Conservation (phyloP, 345 rosid genomes). For the Limnanthes douglasii region DNA sequence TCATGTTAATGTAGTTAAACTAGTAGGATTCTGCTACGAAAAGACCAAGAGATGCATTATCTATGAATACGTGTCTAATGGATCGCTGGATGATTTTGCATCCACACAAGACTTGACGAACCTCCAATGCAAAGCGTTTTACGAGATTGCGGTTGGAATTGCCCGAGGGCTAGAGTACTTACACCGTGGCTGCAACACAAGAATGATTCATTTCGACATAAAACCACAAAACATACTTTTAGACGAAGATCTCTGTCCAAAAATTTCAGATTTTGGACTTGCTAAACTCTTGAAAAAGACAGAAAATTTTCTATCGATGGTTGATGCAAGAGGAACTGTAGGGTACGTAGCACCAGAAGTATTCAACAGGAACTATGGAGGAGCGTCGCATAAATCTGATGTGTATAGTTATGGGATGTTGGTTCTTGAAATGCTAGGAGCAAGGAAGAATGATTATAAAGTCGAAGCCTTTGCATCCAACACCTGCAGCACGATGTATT, state of each 20-base stretch:
- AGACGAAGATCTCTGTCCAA: slow-evolving; percentile 20
- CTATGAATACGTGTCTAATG: slow-evolving; percentile 28
- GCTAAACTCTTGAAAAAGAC: slow-evolving; percentile 18
- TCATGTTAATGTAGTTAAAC: slow-evolving; percentile 30
- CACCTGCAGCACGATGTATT: no score
- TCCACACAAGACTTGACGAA: background rate
- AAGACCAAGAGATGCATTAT: slow-evolving; percentile 15
- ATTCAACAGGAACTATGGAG: slow-evolving; percentile 16
- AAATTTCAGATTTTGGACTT: slow-evolving; percentile 32
- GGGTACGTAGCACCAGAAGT: slow-evolving; percentile 31
- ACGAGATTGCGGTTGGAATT: slow-evolving; percentile 14
- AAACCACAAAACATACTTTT: slow-evolving; percentile 31
- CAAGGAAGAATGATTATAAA: slow-evolving; percentile 3
- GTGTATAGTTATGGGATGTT: slow-evolving; percentile 25
- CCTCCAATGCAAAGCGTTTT: slow-evolving; percentile 11
- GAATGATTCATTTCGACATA: slow-evolving; percentile 30
- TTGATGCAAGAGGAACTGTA: slow-evolving; percentile 10
- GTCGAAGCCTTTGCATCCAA: no score
- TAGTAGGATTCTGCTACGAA: slow-evolving; percentile 18
- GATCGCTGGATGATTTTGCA: slow-evolving; percentile 24
- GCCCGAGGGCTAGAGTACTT: slow-evolving; percentile 29
- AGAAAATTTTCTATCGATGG: slow-evolving; percentile 17
- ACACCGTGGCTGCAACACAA: slow-evolving; percentile 25
- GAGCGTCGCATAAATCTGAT: slow-evolving; percentile 22
- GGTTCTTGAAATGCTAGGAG: slow-evolving; percentile 14